Evolutionary conservation across 2,329 filamentous ascomycete genomes (phyloP).

Genomic region (Aureobasidium uvarum): DNA sequence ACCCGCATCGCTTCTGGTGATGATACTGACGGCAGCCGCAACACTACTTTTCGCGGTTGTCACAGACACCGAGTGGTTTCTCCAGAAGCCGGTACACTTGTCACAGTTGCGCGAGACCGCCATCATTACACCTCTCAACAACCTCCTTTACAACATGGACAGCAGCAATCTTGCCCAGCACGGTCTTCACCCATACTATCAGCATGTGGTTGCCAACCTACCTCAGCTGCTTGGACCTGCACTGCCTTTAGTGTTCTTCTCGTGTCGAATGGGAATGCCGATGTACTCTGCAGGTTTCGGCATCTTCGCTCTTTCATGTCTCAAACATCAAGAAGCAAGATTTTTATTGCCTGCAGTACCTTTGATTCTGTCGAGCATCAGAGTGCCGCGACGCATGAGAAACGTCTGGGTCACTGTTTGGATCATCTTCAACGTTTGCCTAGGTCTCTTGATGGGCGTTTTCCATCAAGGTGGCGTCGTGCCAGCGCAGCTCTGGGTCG

Average conservation of each 20-base stretch:
- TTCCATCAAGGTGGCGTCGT: slow-evolving; percentile 80
- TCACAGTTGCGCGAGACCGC: slow-evolving; percentile 58
- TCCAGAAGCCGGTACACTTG: slow-evolving; percentile 60
- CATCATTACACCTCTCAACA: slow-evolving; percentile 54
- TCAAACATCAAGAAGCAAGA: slow-evolving; percentile 76
- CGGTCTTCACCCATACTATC: slow-evolving; percentile 54
- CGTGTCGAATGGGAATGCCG: slow-evolving; percentile 58
- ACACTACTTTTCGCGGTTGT: slow-evolving; percentile 74
- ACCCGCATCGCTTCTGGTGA: slow-evolving; percentile 59
- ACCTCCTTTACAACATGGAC: slow-evolving; percentile 52
- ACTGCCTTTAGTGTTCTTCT: slow-evolving; percentile 47
- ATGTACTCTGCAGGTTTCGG: slow-evolving; percentile 74
- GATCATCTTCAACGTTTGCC: slow-evolving; percentile 66
- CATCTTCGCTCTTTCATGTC: slow-evolving; percentile 66
- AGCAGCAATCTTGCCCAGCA: slow-evolving; percentile 52
- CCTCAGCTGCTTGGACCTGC: slow-evolving; percentile 55
- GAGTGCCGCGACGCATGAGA: slow-evolving; percentile 58
- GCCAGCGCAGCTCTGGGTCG: slow-evolving; percentile 72
- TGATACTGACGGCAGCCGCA: slow-evolving; percentile 63
- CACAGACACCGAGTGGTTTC: slow-evolving; percentile 83
- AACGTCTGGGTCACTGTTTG: slow-evolving; percentile 58
- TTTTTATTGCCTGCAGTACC: slow-evolving; percentile 75
- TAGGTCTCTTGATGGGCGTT: slow-evolving; percentile 72
- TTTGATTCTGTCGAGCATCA: slow-evolving; percentile 71
- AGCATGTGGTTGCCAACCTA: slow-evolving; percentile 53